Conservation (phyloP, 768 basidiomycete genomes). For the Asterophora parasitica region DNA sequence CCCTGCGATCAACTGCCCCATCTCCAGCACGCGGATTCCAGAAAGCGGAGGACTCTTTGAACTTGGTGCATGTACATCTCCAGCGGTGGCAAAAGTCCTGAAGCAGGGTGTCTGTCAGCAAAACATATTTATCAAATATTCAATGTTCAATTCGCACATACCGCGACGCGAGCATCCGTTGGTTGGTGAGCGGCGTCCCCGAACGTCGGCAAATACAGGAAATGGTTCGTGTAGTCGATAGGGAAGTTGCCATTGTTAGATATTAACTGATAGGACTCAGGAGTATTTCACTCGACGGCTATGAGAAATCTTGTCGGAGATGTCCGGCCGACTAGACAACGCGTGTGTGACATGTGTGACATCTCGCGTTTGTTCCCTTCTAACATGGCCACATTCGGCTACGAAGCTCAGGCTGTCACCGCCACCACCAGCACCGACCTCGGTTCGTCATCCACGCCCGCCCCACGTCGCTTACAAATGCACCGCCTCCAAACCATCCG, state of each 20-base stretch:
- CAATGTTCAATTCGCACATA: too few species aligned
- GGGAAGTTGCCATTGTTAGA: background rate
- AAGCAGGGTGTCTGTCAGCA: background rate
- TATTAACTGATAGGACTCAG: background rate
- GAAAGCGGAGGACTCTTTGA: slow-evolving; percentile 47
- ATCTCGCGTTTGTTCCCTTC: too few species aligned
- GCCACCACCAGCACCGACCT: too few species aligned
- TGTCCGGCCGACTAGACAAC: too few species aligned
- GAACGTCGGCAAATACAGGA: background rate
- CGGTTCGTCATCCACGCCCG: too few species aligned
- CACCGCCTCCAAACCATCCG: too few species aligned
- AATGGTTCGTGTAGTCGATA: background rate
- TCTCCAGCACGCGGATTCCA: slow-evolving; percentile 60
- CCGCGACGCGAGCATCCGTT: background rate
- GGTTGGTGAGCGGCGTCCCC: background rate
- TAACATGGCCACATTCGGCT: too few species aligned
- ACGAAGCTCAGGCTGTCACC: too few species aligned
- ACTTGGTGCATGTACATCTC: slow-evolving; percentile 2
- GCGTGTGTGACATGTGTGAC: too few species aligned
- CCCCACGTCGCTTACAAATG: too few species aligned
- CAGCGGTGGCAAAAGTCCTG: slow-evolving; percentile 14
- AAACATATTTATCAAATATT: too few species aligned
- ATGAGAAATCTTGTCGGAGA: too few species aligned
- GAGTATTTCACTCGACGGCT: background rate
- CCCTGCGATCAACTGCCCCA: slow-evolving; percentile 69